Conservation (phyloP, 2,329 filamentous ascomycete species). For the Aureobasidium sp. region DNA sequence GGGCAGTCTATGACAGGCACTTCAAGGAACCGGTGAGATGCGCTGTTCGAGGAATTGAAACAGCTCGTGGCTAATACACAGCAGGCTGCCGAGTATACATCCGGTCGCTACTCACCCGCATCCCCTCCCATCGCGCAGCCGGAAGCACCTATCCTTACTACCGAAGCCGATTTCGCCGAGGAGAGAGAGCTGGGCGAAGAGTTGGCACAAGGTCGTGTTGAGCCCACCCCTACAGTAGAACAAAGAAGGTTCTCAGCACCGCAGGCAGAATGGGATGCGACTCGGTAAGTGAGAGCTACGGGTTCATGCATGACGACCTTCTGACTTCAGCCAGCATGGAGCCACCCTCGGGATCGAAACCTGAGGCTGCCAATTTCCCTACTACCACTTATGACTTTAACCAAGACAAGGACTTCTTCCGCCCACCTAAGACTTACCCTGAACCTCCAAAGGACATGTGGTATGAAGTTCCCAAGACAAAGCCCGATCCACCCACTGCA, state of each 20-base stretch:
- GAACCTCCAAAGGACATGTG: conserved; percentile 83
- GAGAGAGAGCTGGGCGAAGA: conserved; percentile 37
- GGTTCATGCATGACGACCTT: not conserved
- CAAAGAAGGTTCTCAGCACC: conserved; percentile 52
- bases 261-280: conserved; percentile 55
- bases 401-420: conserved; percentile 64
- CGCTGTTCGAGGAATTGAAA: not conserved
- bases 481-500: conserved; percentile 52
- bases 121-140: conserved; percentile 16
- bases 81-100: conserved; percentile 16
- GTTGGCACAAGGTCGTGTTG: conserved; percentile 36
- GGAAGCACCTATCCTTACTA: conserved; percentile 29
- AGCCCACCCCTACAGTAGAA: conserved; percentile 40
- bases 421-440: conserved; percentile 69
- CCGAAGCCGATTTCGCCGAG: conserved; percentile 39
- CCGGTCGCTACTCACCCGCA: conserved; percentile 16
- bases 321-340: conserved; percentile 21
- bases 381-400: conserved; percentile 77
- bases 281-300: conserved; percentile 39
- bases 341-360: conserved; percentile 60
- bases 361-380: conserved; percentile 81
- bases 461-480: conserved; percentile 64
- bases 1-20: conserved; percentile 87
- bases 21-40: conserved; percentile 46
- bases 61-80: conserved; percentile 11